phyloP scores from a whole-genome alignment of 805 yeast genomes.

The Sugiyamaella valdiviana region DNA sequence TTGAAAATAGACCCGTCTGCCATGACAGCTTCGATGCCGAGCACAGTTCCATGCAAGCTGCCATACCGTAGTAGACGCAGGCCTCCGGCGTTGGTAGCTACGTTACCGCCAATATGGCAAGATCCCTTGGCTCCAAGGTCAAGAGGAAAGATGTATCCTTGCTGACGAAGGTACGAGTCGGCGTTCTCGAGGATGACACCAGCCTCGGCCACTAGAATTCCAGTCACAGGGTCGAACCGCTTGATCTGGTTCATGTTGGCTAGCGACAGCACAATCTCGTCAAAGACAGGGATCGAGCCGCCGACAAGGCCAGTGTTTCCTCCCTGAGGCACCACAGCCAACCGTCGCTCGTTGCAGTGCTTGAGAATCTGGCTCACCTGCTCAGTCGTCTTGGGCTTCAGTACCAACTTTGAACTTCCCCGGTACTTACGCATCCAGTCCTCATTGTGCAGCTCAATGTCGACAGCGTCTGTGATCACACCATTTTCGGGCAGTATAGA shows the following conservation, averaged over 20 bases:
- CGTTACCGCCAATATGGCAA: slow-evolving; percentile 91
- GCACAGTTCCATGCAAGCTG: slow-evolving; percentile 83
- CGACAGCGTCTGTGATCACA: slow-evolving; percentile 25
- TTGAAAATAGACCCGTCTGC: slow-evolving; percentile 80
- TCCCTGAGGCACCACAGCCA: slow-evolving; percentile 94
- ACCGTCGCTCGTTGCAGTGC: slow-evolving; percentile 67
- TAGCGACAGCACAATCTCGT: slow-evolving; percentile 73
- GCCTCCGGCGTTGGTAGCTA: slow-evolving; percentile 96
- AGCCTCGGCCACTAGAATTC: slow-evolving; percentile 83
- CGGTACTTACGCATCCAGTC: slow-evolving; percentile 93
- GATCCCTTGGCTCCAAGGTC: slow-evolving; percentile 97
- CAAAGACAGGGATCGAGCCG: slow-evolving; percentile 88
- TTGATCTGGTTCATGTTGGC: slow-evolving; percentile 69
- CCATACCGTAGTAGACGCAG: slow-evolving; percentile 82
- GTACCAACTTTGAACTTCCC: slow-evolving; percentile 76
- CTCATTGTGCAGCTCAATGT: slow-evolving; percentile 54
- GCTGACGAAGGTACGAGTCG: slow-evolving; percentile 66
- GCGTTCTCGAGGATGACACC: slow-evolving; percentile 86
- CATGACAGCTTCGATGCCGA: slow-evolving; percentile 89
- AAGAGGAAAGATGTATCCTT: slow-evolving; percentile 86
- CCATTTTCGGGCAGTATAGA: slow-evolving; percentile 49
- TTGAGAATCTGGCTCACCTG: slow-evolving; percentile 71
- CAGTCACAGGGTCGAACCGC: slow-evolving; percentile 73
- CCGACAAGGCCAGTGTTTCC: slow-evolving; percentile 97
- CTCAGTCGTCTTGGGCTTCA: slow-evolving; percentile 75